A percentile compares a stretch with the other conserved stretches of the same genome.
phyloP scores from a whole-genome alignment of 2,329 filamentous ascomycete genomes.

The Monosporascus cannonballus region DNA sequence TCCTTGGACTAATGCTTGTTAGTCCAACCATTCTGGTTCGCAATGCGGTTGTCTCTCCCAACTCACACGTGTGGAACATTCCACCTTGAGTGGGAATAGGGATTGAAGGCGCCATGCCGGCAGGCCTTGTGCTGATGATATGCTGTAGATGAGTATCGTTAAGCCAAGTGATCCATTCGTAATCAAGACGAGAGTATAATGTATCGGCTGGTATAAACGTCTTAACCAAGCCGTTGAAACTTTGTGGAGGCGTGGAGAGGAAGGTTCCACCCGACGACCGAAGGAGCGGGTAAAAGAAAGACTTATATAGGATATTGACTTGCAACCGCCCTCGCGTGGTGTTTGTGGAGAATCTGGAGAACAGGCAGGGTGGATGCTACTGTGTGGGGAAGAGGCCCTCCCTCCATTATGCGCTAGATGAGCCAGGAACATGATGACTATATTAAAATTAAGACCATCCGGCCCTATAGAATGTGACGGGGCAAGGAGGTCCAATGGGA shows the following conservation, averaged over 20 bases:
- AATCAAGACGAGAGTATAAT: conserved; percentile 2
- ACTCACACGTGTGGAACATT: conserved; percentile 44
- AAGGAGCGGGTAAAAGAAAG: conserved; percentile 29
- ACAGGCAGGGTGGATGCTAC: conserved; percentile 20
- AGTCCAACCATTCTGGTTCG: conserved; percentile 1
- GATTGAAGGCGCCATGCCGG: conserved; percentile 38
- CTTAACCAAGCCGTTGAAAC: conserved; percentile 10
- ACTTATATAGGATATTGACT: conserved; percentile 34
- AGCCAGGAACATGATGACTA: conserved; percentile 22
- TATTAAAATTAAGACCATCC: conserved; percentile 13
- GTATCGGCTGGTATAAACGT: neutral
- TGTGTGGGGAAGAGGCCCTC: conserved; percentile 19
- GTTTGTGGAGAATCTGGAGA: conserved; percentile 28
- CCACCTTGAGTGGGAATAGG: conserved; percentile 42
- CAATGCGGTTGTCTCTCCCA: neutral
- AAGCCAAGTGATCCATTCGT: neutral
- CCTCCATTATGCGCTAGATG: conserved; percentile 14
- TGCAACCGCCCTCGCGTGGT: conserved; percentile 27
- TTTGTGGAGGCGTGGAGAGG: conserved; percentile 18
- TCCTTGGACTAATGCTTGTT: conserved; percentile 35
- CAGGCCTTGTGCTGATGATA: conserved; percentile 9
- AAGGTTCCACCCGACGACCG: conserved; percentile 21
- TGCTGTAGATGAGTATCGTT: neutral
- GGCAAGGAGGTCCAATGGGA: conserved; percentile 15
- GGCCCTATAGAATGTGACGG: conserved; percentile 19